phyloP scores from a whole-genome alignment of 2,329 filamentous ascomycete genomes.

The Hyphodiscus sp. region DNA sequence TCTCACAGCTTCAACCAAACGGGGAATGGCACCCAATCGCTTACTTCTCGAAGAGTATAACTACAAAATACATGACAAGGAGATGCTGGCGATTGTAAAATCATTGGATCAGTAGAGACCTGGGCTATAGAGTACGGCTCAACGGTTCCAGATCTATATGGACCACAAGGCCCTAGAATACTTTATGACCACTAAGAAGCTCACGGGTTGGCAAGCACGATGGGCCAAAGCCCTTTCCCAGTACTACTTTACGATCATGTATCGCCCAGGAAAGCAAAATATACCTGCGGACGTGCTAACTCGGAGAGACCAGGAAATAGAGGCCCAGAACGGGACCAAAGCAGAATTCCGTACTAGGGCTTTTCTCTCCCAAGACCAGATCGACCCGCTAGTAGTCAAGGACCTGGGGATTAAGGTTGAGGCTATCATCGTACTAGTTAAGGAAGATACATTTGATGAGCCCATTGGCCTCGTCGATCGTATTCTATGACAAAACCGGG shows the following conservation, averaged over 20 bases:
- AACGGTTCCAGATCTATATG: background rate
- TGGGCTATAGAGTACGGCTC: background rate
- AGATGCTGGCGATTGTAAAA: slow-evolving; percentile 27
- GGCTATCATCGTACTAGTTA: background rate
- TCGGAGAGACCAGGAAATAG: background rate
- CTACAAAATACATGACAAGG: slow-evolving; percentile 30
- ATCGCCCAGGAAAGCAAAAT: slow-evolving; percentile 3
- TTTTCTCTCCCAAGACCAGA: background rate
- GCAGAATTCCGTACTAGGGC: background rate
- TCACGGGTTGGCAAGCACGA: background rate
- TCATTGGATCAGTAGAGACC: slow-evolving; percentile 5
- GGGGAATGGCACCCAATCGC: slow-evolving; percentile 8
- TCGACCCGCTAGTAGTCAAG: background rate
- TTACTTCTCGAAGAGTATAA: slow-evolving; percentile 27
- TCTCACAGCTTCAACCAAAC: slow-evolving; percentile 2
- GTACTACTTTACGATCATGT: slow-evolving; percentile 6
- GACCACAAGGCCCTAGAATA: slow-evolving; percentile 4
- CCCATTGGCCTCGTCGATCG: background rate
- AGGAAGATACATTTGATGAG: background rate
- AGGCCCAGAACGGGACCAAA: background rate
- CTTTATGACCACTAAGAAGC: slow-evolving; percentile 6
- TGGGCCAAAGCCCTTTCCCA: background rate
- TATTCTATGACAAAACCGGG: background rate
- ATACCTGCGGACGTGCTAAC: background rate
- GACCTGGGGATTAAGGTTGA: background rate